A percentile compares a stretch with the other conserved stretches of the same genome.
Evolutionary conservation across 2,329 filamentous ascomycete species (phyloP).

Genomic region (Venturia asperata): DNA sequence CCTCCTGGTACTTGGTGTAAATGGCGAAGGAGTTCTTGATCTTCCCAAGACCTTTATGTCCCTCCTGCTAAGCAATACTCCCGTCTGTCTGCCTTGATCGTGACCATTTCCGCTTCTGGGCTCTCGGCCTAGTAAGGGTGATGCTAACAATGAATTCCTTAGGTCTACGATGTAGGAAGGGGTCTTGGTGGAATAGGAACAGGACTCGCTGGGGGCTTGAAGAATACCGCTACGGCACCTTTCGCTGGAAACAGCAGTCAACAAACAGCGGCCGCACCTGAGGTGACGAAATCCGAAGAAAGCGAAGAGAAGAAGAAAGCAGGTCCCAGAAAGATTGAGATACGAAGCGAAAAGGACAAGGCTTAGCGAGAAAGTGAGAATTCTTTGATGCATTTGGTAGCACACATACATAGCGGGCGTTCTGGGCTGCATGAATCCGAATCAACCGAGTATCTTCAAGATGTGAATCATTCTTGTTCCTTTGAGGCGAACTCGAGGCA

Average conservation of each 20-base stretch:
- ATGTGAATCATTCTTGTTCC: neutral
- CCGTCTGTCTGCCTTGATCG: too few species aligned
- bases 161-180: conserved; percentile 17
- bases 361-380: neutral
- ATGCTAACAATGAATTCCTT: neutral
- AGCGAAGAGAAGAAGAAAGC: neutral
- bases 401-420: conserved; percentile 5
- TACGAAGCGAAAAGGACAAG: conserved; percentile 12
- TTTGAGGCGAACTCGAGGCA: neutral
- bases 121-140: neutral
- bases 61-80: too few species aligned
- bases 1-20: too few species aligned
- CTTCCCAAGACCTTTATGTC: too few species aligned
- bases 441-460: too few species aligned
- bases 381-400: neutral
- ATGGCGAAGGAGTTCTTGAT: too few species aligned
- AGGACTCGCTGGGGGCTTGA: conserved; percentile 9
- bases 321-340: conserved; percentile 16
- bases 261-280: neutral
- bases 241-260: neutral
- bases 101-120: neutral
- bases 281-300: neutral
- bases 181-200: conserved; percentile 15
- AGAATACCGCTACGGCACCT: conserved; percentile 16
- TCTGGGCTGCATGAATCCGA: neutral